These are phyloP conservation scores for Colletotrichum sp. DNA, from an alignment of 2,329 filamentous ascomycete species.

Conservation along the genomic window DNA sequence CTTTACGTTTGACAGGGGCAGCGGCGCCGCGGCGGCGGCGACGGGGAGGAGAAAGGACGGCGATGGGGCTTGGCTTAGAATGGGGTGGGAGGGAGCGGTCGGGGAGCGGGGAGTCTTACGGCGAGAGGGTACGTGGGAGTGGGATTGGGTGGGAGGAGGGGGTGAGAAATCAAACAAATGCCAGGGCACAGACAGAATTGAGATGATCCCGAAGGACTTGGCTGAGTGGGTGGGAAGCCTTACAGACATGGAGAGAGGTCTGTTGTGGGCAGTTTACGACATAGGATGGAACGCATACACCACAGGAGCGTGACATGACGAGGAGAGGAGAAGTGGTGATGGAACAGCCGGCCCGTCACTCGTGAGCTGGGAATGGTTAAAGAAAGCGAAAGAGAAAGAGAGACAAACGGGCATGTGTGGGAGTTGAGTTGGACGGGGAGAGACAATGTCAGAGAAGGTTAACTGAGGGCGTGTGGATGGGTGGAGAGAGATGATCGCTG, in stretches of 20 bases:
- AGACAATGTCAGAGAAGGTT: constrained; percentile 19
- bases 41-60: constrained; percentile 6
- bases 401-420: neutral
- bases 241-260: neutral
- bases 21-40: constrained; percentile 10
- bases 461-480: neutral
- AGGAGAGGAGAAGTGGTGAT: neutral
- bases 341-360: neutral
- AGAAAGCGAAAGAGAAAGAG: constrained; percentile 14
- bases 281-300: neutral
- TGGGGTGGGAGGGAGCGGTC: constrained; percentile 1
- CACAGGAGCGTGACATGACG: neutral
- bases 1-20: constrained; percentile 17
- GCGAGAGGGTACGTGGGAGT: neutral
- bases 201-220: constrained; percentile 5
- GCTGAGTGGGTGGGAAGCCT: neutral
- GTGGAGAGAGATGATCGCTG: neutral
- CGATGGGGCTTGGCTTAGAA: neutral
- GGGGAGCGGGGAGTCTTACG: neutral
- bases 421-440: neutral
- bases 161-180: constrained; percentile 3
- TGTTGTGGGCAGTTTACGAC: neutral
- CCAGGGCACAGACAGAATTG: constrained; percentile 10
- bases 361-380: neutral
- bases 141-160: neutral